Evolutionary conservation across 2,329 filamentous ascomycete genomes (phyloP).

Genomic region (Curvularia hawaiiensis): DNA sequence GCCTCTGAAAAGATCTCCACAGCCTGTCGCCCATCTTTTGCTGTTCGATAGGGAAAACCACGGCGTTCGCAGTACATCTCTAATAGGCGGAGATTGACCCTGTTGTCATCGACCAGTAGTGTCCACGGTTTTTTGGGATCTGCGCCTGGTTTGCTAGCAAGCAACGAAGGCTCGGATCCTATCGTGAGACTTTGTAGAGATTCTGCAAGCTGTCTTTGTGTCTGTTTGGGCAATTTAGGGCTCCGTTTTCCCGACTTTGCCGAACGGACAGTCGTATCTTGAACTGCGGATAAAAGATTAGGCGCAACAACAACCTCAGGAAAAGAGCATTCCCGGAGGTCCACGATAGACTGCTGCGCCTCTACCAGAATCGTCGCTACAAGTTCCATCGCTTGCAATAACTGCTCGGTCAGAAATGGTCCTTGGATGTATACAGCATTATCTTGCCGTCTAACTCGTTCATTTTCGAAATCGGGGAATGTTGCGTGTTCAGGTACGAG

Average conservation of each 20-base stretch:
- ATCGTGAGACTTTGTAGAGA: slow-evolving; percentile 19
- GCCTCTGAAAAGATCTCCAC: slow-evolving; percentile 40
- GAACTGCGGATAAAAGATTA: neutral
- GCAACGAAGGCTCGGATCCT: neutral
- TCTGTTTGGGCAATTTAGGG: slow-evolving; percentile 13
- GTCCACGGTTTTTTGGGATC: slow-evolving; percentile 26
- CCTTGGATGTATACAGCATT: slow-evolving; percentile 36
- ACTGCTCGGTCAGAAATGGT: slow-evolving; percentile 28
- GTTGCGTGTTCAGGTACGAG: slow-evolving; percentile 33
- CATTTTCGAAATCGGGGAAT: slow-evolving; percentile 23
- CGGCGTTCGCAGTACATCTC: slow-evolving; percentile 56
- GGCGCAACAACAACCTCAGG: slow-evolving; percentile 7
- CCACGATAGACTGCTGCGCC: slow-evolving; percentile 4
- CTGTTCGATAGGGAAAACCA: slow-evolving; percentile 43
- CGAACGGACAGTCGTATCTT: neutral
- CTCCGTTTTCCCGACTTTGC: neutral
- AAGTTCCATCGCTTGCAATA: slow-evolving; percentile 23
- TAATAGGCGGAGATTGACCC: slow-evolving; percentile 53
- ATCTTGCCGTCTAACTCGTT: slow-evolving; percentile 18
- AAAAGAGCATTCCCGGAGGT: neutral
- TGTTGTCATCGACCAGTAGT: slow-evolving; percentile 55
- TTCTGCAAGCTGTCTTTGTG: slow-evolving; percentile 16
- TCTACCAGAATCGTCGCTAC: slow-evolving; percentile 21
- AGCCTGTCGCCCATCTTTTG: slow-evolving; percentile 50
- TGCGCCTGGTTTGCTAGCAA: neutral